Percentiles rank a stretch among this genome's conserved stretches.
phyloP scores from a whole-genome alignment of 768 basidiomycete species.

The Boletus insuetus region DNA sequence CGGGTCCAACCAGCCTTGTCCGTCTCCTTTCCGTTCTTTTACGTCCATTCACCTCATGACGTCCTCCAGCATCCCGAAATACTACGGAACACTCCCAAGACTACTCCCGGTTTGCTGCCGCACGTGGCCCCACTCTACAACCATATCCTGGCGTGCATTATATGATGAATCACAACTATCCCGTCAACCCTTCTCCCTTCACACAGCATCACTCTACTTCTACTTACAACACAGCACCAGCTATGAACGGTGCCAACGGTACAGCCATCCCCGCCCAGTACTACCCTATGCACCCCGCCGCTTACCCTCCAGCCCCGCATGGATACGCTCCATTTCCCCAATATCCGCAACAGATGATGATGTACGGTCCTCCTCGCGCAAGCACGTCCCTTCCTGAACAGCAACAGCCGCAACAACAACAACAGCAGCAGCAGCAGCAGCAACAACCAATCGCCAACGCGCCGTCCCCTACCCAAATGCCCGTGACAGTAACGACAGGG shows the following conservation, averaged over 20 bases:
- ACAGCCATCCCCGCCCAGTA: constrained; percentile 46
- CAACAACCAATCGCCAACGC: constrained; percentile 30
- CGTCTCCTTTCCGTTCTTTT: constrained; percentile 1
- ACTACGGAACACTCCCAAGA: constrained; percentile 23
- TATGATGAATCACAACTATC: constrained; percentile 72
- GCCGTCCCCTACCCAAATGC: constrained; percentile 31
- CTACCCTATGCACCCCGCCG: constrained; percentile 55
- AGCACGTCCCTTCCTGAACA: constrained; percentile 37
- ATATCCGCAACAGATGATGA: constrained; percentile 58
- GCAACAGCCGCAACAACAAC: constrained; percentile 16
- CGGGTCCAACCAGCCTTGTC: constrained; percentile 20
- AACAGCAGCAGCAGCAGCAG: constrained; percentile 16
- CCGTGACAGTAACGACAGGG: constrained; percentile 33
- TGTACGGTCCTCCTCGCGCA: constrained; percentile 51
- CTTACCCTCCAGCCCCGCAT: constrained; percentile 44
- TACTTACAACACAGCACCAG: constrained; percentile 29
- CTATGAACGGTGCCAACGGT: constrained; percentile 39
- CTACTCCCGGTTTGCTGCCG: constrained; percentile 33
- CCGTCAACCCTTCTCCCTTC: constrained; percentile 55
- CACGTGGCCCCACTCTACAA: constrained; percentile 44
- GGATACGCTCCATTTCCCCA: constrained; percentile 57
- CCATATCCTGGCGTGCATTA: constrained; percentile 54
- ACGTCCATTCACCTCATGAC: constrained; percentile 7
- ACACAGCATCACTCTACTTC: constrained; percentile 42
- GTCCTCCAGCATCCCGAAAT: constrained; percentile 17